A percentile compares a stretch with the other conserved stretches of the same genome.
These are phyloP conservation scores for Fagopyrum tataricum DNA, from an alignment of 148 eudicot species.

Conservation along the genomic window DNA sequence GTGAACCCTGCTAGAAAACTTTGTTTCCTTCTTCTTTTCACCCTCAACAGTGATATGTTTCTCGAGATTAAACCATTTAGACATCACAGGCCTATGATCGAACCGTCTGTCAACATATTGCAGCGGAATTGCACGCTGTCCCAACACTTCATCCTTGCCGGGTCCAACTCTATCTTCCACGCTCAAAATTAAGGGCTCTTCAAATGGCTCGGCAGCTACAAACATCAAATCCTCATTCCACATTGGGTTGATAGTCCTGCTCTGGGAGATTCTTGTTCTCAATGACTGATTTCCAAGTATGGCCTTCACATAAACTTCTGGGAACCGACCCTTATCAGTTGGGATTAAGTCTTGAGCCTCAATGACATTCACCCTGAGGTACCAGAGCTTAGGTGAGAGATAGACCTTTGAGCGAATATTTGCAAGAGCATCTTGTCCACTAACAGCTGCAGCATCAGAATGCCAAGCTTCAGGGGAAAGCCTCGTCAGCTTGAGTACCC, in stretches of 20 bases:
- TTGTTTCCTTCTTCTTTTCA: conserved; percentile 46
- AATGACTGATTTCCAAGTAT: conserved; percentile 45
- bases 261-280: conserved; percentile 47
- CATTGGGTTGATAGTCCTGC: conserved; percentile 47
- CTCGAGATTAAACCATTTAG: conserved; percentile 50
- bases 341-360: conserved; percentile 67
- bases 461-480: conserved; percentile 80
- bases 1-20: conserved; percentile 52
- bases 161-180: conserved; percentile 47
- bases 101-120: conserved; percentile 44
- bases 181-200: conserved; percentile 44
- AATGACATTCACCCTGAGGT: conserved; percentile 65
- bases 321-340: conserved; percentile 36
- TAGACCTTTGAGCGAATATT: conserved; percentile 65
- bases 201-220: conserved; percentile 74
- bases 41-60: conserved; percentile 40
- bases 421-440: conserved; percentile 53
- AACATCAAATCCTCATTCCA: conserved; percentile 75
- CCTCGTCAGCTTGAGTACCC: conserved; percentile 81
- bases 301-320: conserved; percentile 58
- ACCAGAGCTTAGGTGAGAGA: conserved; percentile 73
- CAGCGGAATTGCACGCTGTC: conserved; percentile 32
- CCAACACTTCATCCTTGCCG: conserved; percentile 44
- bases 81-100: conserved; percentile 43
- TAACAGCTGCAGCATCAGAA: conserved; percentile 56